Base-by-base conservation (phyloP, 306 rosid species). In the Medicago arabica region DNA sequence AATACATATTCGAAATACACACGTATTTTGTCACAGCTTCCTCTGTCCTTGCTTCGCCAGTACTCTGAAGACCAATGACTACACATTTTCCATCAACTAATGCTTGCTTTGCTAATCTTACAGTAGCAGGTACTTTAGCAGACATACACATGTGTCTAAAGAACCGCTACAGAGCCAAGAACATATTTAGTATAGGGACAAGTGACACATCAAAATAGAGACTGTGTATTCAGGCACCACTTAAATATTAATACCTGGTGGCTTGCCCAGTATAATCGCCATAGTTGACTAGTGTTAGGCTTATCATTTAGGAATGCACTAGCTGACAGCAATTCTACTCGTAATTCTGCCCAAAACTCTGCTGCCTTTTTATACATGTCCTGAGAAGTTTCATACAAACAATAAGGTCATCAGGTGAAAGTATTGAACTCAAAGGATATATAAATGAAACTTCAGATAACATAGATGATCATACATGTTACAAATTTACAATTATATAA, bases 11-110 rank as follows among this genome's bases (percentile, higher is more conserved):
- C 62, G 65, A 65, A 76, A 58, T 31, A 87, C 97, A 40, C 84
- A 95, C 99, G 83, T 95, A 95, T 95, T 92, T 95, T 80, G 93
- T 89, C 76, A 95, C 93, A 74, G 97, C 97, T 82, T 95, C 99
- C 88, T 95, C 99, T 10, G 97, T 95, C 83, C 99, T 87, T 18
- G 99, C 97, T 87, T 95, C 99, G 82, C 99, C 99, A 10, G 99
- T 95, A 82, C 99, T 95, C 91, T 95, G 99, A 87, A 95, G 97
- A 75, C 99, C 99, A 85, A 95, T 83, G 59, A 95, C 99, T 72
- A 95, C 97, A 89, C 97, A 86, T 61, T 95, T 95, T 65, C 84
- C 91, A 58, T 89, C 89, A 74, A 16, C 65, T 83, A 95, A 82
- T 54, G 99, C 99, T 89, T 90, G 79, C 84, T 92, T 89, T 9